These are phyloP conservation scores for Candida rishiriensis DNA, from an alignment of 805 yeast species.

Conservation along the genomic window DNA sequence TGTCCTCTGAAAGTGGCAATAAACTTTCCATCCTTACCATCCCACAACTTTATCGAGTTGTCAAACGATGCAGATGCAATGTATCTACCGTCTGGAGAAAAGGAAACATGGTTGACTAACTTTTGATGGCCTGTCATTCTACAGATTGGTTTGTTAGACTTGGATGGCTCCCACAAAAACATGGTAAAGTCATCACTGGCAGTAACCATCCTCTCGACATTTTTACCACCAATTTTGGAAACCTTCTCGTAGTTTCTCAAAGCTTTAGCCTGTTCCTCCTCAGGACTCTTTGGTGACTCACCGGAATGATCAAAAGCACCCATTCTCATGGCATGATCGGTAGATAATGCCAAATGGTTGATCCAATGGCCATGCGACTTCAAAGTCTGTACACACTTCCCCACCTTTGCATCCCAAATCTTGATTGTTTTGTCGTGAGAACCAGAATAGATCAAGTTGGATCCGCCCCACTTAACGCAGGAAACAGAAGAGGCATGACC, in stretches of 20 bases:
- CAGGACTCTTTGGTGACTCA: conserved; percentile 36
- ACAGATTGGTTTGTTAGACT: conserved; percentile 74
- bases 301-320: conserved; percentile 85
- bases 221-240: conserved; percentile 51
- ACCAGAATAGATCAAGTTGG: conserved; percentile 75
- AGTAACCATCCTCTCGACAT: conserved; percentile 78
- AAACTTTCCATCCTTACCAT: conserved; percentile 87
- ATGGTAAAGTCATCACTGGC: conserved; percentile 97
- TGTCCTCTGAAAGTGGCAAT: conserved; percentile 91
- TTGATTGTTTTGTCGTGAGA: conserved; percentile 94
- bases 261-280: conserved; percentile 51
- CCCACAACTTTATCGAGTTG: conserved; percentile 94
- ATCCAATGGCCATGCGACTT: conserved; percentile 98
- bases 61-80: conserved; percentile 93
- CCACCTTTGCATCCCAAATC: conserved; percentile 82
- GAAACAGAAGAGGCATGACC: conserved; percentile 90
- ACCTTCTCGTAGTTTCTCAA: conserved; percentile 56
- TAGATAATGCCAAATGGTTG: conserved; percentile 85
- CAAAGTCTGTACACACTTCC: conserved; percentile 72
- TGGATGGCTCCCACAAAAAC: conserved; percentile 93
- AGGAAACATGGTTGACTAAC: conserved; percentile 90
- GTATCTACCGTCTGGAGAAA: conserved; percentile 91
- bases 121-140: conserved; percentile 98
- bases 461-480: conserved; percentile 97
- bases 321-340: conserved; percentile 80